Conservation (phyloP, 768 basidiomycete species). For the Coprinopsis cinerea region DNA sequence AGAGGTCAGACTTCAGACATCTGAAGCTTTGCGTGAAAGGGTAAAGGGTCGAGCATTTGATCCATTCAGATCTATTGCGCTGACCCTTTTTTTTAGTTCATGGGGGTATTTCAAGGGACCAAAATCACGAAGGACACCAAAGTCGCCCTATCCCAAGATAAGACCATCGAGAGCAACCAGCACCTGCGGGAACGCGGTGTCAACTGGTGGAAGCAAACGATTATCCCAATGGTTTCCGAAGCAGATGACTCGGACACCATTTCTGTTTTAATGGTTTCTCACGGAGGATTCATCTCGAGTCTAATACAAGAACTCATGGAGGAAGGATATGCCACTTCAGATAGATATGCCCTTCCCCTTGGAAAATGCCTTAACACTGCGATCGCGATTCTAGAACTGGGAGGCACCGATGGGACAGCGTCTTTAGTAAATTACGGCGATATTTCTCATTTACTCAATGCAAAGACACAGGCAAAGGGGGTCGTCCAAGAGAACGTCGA, state of each 20-base stretch:
- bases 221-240: constrained; percentile 14
- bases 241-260: constrained; percentile 5
- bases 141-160: constrained; percentile 17
- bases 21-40: constrained; percentile 55
- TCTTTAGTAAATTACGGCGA: constrained; percentile 49
- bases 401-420: constrained; percentile 26
- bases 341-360: constrained; percentile 25
- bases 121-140: constrained; percentile 10
- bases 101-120: constrained; percentile 59
- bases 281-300: constrained; percentile 57
- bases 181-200: constrained; percentile 44
- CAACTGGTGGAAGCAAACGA: constrained; percentile 55
- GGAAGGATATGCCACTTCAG: constrained; percentile 31
- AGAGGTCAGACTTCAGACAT: constrained; percentile 34
- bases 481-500: constrained; percentile 48
- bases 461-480: constrained; percentile 13
- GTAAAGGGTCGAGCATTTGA: constrained; percentile 25
- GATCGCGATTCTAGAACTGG: constrained; percentile 55
- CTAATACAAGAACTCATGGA: constrained; percentile 45
- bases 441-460: constrained; percentile 44
- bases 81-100: constrained; percentile 32
- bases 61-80: neutral
- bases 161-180: constrained; percentile 32
- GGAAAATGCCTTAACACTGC: constrained; percentile 45
- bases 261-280: constrained; percentile 54